Base-by-base conservation (phyloP, 2,329 filamentous ascomycete genomes). In the Calonectria henricotiae region DNA sequence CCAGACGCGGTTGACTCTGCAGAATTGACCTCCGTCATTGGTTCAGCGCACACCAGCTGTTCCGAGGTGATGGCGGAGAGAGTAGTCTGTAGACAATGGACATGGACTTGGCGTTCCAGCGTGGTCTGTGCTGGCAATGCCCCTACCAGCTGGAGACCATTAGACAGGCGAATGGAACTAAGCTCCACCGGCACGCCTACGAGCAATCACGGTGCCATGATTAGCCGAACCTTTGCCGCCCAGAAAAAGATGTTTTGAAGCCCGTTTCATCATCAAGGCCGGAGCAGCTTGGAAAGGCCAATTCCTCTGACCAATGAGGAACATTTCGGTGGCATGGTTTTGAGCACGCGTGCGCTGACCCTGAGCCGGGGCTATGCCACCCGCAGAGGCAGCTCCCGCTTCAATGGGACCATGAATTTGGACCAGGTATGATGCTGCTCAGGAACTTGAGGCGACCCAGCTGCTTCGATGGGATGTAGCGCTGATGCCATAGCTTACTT, bases 351-450 rank as follows among this genome's bases (percentile, higher is more conserved):
- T 63, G 67, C 81, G 75, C 74, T 79, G 73, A 73, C 61, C 70
- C 61, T 78, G 51, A 72, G 73, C 73, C 81, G 80, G 72, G 79
- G 81, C 78, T 80, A 81, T 77, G 81, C 80, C 79, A 80, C 80
- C 41, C 76, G 76, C 65, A 70, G 77, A 32, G 65, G 72, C 39
- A 58, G 75, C 58, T 77, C 80, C 71, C 78, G 77, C 41, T 76
- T 79, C 77, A 81, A 74, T 81, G 72, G 74, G 46, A 78, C 86
- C 2, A 77, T 91, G 74, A 89, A 87, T 74, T 82, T 92, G 41
- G 89, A 91, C 71, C 89, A 91, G 78, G 89, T 91, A 84, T 35
- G 68, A 70, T 32, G 32, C 39, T 20, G 46, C 41, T 55, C 23
- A 32, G 25, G 7, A 49, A 7, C 65, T 35, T 30, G 39, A 46